Percentiles rank a stretch among this genome's conserved stretches.
phyloP scores from a whole-genome alignment of 2,329 filamentous ascomycete genomes.

The Clonostachys chloroleuca region DNA sequence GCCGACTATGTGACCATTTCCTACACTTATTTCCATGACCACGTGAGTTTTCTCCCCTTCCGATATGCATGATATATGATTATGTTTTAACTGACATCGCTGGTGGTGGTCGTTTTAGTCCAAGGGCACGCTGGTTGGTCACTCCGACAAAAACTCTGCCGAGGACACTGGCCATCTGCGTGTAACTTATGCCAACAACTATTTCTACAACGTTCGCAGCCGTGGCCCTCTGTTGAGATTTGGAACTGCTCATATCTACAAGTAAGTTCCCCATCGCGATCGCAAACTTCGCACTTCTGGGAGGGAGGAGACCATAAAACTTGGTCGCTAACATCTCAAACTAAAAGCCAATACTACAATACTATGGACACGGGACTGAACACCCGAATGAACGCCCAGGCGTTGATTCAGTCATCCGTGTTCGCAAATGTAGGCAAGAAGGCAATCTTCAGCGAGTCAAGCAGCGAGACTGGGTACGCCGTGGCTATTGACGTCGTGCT shows the following conservation, averaged over 20 bases:
- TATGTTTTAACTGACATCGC: no score
- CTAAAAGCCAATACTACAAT: constrained; percentile 32
- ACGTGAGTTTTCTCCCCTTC: constrained; percentile 11
- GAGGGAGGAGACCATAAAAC: no score
- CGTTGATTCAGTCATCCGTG: constrained; percentile 47
- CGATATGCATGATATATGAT: no score
- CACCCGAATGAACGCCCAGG: constrained; percentile 44
- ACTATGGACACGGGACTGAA: constrained; percentile 42
- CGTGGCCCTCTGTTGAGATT: constrained; percentile 55
- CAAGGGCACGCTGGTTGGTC: constrained; percentile 55
- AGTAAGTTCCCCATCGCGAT: constrained; percentile 1
- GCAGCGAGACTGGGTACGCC: constrained; percentile 29
- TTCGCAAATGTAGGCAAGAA: constrained; percentile 30
- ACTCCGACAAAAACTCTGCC: constrained; percentile 52
- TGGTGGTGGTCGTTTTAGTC: constrained; percentile 2
- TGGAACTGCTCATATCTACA: constrained; percentile 48
- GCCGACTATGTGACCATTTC: constrained; percentile 33
- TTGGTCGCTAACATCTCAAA: no score
- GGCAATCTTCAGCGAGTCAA: constrained; percentile 27
- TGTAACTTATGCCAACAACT: constrained; percentile 57
- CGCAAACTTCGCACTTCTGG: no score
- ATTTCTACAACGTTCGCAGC: constrained; percentile 55
- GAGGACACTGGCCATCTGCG: constrained; percentile 54
- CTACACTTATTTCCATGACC: constrained; percentile 34
- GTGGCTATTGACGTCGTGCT: constrained; percentile 27